Base-by-base conservation (phyloP, 176 grass and related monocot species). In the Elymus sibiricus region DNA sequence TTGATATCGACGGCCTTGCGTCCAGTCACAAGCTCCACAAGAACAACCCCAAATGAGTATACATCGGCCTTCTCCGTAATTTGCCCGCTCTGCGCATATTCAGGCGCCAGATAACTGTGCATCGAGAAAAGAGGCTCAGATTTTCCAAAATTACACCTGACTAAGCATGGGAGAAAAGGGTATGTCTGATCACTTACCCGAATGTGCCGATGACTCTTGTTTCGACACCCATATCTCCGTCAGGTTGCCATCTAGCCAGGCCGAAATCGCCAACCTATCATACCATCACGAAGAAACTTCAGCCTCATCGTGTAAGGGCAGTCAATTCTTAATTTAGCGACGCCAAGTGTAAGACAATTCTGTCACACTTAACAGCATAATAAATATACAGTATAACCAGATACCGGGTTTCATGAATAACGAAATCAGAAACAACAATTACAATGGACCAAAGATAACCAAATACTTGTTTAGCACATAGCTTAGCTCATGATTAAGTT, bases 61-160 rank as follows among this genome's bases (percentile, higher is more conserved):
- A 94, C 97, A 83, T 99, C 97, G 2, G 97, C 97, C 76, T 99
- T 99, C 86, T 99, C 97, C 1, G 92, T 99, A 79, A 99, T 96
- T 85, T 99, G 97, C 16, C 97, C 94, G 46, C 90, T 96, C 72
- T 99, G 94, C 0, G 94, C 92, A 88, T 99, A 99, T 40, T 99
- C 94, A 1, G 97, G 93, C 1, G 93, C 93, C 78, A 95, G 83
- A 64, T 95, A 95, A 72, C 93, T 95, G 38, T 38, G 11, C 5
- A 6, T 67, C 40, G 70, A 72, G 63, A 81, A 76, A 80, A 44
- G 17, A 82, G 15, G 5, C 15, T 76, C 68, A 83, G 44, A 22
- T 85, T 37, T 21, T 14, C 37, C 7, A 27, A 58, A 27, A 6
- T 55, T 61, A 6, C 5, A 68, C 9, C 14, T 28, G 15, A 44